A percentile compares a stretch with the other conserved stretches of the same genome.
Conservation (phyloP, 2,329 filamentous ascomycete genomes). For the Colletotrichum cuscutae region DNA sequence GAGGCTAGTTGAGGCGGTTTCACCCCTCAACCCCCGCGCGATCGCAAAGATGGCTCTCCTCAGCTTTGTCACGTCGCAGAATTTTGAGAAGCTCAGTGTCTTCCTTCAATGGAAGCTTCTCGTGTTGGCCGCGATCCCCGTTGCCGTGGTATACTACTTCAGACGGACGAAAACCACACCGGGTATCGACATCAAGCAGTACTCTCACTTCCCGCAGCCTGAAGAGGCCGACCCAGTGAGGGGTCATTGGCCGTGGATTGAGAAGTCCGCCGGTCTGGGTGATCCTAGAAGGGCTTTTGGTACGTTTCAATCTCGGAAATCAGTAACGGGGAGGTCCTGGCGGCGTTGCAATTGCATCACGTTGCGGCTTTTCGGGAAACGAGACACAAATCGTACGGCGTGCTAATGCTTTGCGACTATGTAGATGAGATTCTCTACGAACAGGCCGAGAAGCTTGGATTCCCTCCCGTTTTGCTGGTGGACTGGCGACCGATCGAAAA, state of each 20-base stretch:
- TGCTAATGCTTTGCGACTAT: not conserved
- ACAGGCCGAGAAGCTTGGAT: constrained; percentile 20
- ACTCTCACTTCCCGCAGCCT: constrained; percentile 23
- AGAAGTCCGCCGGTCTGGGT: constrained; percentile 20
- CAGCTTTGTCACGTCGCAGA: not conserved
- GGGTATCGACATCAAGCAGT: constrained; percentile 15
- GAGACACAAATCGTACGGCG: not conserved
- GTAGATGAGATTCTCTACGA: constrained; percentile 26
- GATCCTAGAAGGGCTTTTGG: constrained; percentile 28
- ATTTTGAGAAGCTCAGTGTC: not conserved
- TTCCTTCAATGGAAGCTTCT: constrained; percentile 22
- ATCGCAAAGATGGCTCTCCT: constrained; percentile 15
- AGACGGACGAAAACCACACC: constrained; percentile 2
- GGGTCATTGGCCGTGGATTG: constrained; percentile 31
- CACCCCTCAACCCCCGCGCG: too few species aligned
- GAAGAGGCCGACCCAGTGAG: constrained; percentile 25
- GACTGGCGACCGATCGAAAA: constrained; percentile 26
- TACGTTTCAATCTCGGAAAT: not conserved
- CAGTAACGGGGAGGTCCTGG: not conserved
- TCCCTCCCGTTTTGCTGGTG: constrained; percentile 20
- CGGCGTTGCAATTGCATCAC: not conserved
- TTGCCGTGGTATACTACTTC: constrained; percentile 10
- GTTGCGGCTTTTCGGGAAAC: not conserved
- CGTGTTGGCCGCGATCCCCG: constrained; percentile 5
- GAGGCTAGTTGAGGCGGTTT: not conserved